phyloP scores from a whole-genome alignment of 116 monocot species.

The Zostera marina region DNA sequence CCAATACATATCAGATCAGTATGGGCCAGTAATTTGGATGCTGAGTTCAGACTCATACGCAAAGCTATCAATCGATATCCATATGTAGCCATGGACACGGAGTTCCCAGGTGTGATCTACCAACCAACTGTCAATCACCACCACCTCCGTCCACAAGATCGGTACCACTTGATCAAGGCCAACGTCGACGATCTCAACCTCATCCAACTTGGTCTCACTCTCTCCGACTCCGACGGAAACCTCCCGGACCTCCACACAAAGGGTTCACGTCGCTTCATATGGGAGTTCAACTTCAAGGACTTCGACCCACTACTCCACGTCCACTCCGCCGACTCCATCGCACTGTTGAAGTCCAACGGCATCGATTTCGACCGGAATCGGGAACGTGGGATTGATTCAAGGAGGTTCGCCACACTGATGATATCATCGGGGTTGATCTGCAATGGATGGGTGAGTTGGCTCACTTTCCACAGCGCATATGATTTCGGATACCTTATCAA shows the following conservation, averaged over 20 bases:
- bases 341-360: not conserved
- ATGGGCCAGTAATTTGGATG: not conserved
- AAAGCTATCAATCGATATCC: not conserved
- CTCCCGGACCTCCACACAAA: not conserved
- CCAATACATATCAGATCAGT: no score
- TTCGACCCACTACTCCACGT: not conserved
- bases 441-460: slow-evolving; percentile 15
- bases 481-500: slow-evolving; percentile 46
- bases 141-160: not conserved
- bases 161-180: not conserved
- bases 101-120: not conserved
- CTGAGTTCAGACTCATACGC: not conserved
- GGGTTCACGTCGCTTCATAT: not conserved
- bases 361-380: not conserved
- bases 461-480: slow-evolving; percentile 76
- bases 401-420: not conserved
- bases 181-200: slow-evolving; percentile 1
- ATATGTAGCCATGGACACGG: not conserved
- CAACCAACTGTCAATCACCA: not conserved
- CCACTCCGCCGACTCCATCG: not conserved
- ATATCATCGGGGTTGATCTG: not conserved
- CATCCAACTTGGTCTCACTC: not conserved
- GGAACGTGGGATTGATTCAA: not conserved
- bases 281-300: not conserved
- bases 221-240: not conserved